Percentiles rank a stretch among this genome's conserved stretches.
phyloP scores from a whole-genome alignment of 2,329 filamentous ascomycete species.

The Sclerotinia borealis region DNA sequence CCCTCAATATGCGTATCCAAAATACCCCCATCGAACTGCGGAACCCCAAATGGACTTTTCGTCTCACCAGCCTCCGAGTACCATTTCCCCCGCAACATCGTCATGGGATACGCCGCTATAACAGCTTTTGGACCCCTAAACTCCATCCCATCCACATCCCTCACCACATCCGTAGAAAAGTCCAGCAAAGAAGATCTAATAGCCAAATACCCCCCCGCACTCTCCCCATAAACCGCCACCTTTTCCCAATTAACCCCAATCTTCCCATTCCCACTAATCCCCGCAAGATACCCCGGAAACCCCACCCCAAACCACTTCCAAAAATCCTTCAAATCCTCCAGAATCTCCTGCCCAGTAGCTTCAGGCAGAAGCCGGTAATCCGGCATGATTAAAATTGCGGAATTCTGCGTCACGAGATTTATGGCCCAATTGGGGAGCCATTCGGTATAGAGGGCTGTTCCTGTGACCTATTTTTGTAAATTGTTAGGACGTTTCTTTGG shows the following conservation, averaged over 20 bases:
- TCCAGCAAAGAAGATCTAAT: not conserved
- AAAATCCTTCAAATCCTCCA: conserved; percentile 42
- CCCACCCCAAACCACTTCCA: conserved; percentile 39
- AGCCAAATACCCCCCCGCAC: conserved; percentile 11
- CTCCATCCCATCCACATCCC: too few relatives aligned
- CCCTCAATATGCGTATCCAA: not conserved
- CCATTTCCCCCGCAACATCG: not conserved
- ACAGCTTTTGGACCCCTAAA: not conserved
- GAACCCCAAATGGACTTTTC: not conserved
- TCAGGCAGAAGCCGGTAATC: conserved; percentile 49
- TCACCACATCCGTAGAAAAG: too few relatives aligned
- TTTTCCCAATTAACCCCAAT: conserved; percentile 9
- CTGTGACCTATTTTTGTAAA: not conserved
- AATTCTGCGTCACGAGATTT: not conserved
- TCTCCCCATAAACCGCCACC: conserved; percentile 11
- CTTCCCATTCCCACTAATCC: not conserved
- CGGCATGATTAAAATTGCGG: conserved; percentile 40
- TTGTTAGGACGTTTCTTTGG: not conserved
- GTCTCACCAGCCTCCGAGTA: not conserved
- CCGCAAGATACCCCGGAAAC: conserved; percentile 4
- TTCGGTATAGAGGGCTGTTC: not conserved
- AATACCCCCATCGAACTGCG: not conserved
- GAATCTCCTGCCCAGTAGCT: conserved; percentile 39
- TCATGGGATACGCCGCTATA: not conserved
- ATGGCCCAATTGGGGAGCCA: not conserved